These are phyloP conservation scores for Aspergillus chevalieri DNA, from an alignment of 2,329 filamentous ascomycete genomes.

Conservation along the genomic window DNA sequence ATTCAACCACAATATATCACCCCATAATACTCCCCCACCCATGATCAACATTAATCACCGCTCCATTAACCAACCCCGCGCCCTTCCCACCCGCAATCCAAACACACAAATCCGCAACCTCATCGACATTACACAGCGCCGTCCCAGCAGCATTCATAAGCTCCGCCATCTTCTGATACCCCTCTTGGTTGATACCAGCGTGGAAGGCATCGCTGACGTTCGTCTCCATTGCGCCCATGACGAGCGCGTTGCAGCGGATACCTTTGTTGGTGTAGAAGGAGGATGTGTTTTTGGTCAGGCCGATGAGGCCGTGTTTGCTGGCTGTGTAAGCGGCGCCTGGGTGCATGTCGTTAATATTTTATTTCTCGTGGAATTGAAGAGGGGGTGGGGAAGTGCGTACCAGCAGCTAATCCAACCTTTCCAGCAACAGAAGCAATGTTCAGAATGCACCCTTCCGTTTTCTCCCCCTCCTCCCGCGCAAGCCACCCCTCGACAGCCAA, in stretches of 20 bases:
- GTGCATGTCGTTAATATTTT: background rate
- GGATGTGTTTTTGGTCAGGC: slow-evolving; percentile 54
- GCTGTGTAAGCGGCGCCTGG: slow-evolving; percentile 47
- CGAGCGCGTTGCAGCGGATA: slow-evolving; percentile 47
- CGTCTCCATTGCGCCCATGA: slow-evolving; percentile 52
- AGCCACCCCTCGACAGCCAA: slow-evolving; percentile 46
- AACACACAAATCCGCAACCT: slow-evolving; percentile 24
- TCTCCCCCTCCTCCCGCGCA: slow-evolving; percentile 6
- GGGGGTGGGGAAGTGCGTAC: slow-evolving; percentile 14
- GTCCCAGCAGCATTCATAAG: slow-evolving; percentile 11
- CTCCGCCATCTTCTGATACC: slow-evolving; percentile 11
- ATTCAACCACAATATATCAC: too few relatives aligned
- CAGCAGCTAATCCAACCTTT: slow-evolving; percentile 36
- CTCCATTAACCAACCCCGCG: slow-evolving; percentile 22
- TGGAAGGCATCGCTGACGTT: slow-evolving; percentile 47
- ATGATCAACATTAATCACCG: slow-evolving; percentile 24
- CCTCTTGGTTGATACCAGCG: slow-evolving; percentile 19
- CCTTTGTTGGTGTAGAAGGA: slow-evolving; percentile 50
- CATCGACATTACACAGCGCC: slow-evolving; percentile 17
- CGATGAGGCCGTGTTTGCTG: slow-evolving; percentile 50
- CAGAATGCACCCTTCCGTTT: slow-evolving; percentile 43
- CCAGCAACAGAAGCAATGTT: slow-evolving; percentile 49
- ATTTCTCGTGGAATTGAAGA: slow-evolving; percentile 1
- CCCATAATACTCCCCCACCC: slow-evolving; percentile 9
- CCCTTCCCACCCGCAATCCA: slow-evolving; percentile 14